A percentile compares a stretch with the other conserved stretches of the same genome.
Conservation (phyloP, 768 basidiomycete genomes). For the Fistulinella prunicolor region DNA sequence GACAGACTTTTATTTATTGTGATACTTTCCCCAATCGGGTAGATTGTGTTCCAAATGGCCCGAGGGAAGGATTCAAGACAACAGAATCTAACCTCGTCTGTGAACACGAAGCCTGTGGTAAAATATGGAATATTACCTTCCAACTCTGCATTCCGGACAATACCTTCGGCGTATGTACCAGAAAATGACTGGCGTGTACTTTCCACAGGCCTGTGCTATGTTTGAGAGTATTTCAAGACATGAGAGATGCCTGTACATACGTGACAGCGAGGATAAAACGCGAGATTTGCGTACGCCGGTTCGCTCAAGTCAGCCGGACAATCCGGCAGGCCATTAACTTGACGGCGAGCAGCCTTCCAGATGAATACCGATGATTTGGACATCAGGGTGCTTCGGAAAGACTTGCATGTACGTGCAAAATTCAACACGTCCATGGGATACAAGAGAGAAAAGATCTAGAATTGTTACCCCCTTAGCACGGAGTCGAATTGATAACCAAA, state of each 20-base stretch:
- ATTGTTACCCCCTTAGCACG: not conserved
- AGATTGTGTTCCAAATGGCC: not conserved
- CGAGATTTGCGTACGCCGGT: constrained; percentile 43
- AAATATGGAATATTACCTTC: constrained; percentile 7
- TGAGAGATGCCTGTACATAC: not conserved
- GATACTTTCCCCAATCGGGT: not conserved
- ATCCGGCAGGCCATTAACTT: constrained; percentile 38
- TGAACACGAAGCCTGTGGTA: not conserved
- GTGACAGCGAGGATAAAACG: constrained; percentile 31
- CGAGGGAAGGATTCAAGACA: not conserved
- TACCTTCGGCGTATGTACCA: constrained; percentile 21
- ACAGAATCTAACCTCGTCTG: not conserved
- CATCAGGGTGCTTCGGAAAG: constrained; percentile 40
- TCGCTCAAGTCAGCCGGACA: constrained; percentile 47
- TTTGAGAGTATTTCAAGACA: not conserved
- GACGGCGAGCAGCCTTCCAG: constrained; percentile 28
- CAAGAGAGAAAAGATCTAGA: constrained; percentile 40
- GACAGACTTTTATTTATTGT: constrained; percentile 7
- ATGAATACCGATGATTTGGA: constrained; percentile 25
- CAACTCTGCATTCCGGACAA: constrained; percentile 10
- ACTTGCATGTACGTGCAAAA: constrained; percentile 41
- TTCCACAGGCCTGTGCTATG: constrained; percentile 9
- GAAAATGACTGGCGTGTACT: constrained; percentile 5
- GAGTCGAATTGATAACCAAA: not conserved
- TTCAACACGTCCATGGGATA: constrained; percentile 33